Evolutionary conservation across 345 rosid genomes (phyloP).

Genomic region (Gossypium anomalum): DNA sequence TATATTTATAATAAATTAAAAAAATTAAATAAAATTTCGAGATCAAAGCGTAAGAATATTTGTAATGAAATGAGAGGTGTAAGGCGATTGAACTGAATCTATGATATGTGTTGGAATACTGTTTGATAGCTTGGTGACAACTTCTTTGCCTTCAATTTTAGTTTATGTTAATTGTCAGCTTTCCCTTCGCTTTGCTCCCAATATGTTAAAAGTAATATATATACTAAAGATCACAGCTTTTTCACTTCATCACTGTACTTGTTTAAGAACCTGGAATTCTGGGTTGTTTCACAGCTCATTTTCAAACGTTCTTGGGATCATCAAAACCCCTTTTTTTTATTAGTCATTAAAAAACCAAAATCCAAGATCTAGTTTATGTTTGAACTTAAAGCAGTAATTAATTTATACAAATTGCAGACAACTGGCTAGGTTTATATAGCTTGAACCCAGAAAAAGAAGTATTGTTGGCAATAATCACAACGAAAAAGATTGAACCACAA

Average conservation of each 20-base stretch:
- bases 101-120: neutral
- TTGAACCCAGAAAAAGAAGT: neutral
- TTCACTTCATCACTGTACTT: neutral
- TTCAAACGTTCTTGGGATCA: constrained; percentile 3
- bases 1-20: no score
- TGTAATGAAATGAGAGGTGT: neutral
- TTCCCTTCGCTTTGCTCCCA: neutral
- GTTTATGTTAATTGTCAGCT: neutral
- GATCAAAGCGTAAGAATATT: neutral
- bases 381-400: neutral
- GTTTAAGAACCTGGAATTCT: neutral
- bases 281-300: neutral
- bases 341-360: neutral
- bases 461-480: neutral
- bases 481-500: neutral
- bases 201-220: neutral
- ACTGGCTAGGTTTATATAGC: neutral
- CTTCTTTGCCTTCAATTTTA: neutral
- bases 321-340: neutral
- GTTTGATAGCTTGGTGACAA: constrained; percentile 1
- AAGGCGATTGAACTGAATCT: neutral
- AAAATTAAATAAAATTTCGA: no score
- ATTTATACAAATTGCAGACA: neutral
- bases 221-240: neutral
- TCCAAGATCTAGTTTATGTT: neutral